phyloP scores from a whole-genome alignment of 78 protist genomes.

The Corallochytrium limacisporum region DNA sequence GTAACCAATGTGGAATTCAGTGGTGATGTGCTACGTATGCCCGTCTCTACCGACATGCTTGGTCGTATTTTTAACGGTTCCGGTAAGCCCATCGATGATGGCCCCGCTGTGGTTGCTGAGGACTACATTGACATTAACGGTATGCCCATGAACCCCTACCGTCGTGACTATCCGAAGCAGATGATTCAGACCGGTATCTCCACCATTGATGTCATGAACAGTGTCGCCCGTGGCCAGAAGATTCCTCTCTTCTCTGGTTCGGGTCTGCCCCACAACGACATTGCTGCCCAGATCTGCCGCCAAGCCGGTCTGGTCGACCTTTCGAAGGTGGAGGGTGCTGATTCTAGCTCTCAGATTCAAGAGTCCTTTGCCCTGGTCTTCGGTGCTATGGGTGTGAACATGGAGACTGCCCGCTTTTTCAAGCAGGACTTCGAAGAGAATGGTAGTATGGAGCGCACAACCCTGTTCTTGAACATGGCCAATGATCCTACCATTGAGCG shows the following conservation, averaged over 20 bases:
- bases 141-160: conserved; percentile 94
- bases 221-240: conserved; percentile 99
- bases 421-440: conserved; percentile 92
- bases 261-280: conserved; percentile 96
- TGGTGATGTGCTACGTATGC: conserved; percentile 80
- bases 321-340: conserved; percentile 53
- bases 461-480: conserved; percentile 96
- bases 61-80: conserved; percentile 98
- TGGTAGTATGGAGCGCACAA: conserved; percentile 88
- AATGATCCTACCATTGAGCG: conserved; percentile 99
- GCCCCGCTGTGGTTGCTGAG: conserved; percentile 92
- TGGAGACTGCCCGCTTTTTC: conserved; percentile 99
- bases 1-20: conserved; percentile 84
- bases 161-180: conserved; percentile 95
- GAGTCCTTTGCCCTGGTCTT: conserved; percentile 98
- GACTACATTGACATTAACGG: conserved; percentile 89
- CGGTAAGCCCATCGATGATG: conserved; percentile 96
- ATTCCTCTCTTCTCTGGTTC: conserved; percentile 99
- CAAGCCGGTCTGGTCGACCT: conserved; percentile 94
- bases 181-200: conserved; percentile 99
- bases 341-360: no score
- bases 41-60: conserved; percentile 96
- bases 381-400: conserved; percentile 99
- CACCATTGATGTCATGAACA: conserved; percentile 96
- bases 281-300: conserved; percentile 97